phyloP scores from a whole-genome alignment of 768 basidiomycete genomes.

The Strobilomyces dryophilus region DNA sequence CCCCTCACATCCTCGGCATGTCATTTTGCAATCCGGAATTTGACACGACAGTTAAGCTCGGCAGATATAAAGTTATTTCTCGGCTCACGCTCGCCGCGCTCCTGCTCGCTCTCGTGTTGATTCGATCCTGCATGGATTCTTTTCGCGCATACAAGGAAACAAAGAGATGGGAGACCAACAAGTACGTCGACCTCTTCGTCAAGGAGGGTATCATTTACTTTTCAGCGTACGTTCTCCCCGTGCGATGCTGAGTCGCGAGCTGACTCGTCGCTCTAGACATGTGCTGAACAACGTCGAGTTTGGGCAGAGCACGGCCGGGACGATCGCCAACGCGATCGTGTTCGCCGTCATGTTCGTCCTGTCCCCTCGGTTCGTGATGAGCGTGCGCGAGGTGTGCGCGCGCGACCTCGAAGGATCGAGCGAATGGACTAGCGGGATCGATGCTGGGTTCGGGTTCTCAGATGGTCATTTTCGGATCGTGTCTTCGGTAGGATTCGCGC shows the following conservation, averaged over 20 bases:
- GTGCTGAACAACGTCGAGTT: constrained; percentile 8
- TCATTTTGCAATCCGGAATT: constrained; percentile 11
- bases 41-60: background rate
- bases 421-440: background rate
- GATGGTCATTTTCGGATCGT: background rate
- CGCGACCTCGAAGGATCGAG: background rate
- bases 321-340: too few species aligned
- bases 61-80: constrained; percentile 10
- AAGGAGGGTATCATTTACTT: constrained; percentile 19
- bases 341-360: constrained; percentile 5
- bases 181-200: constrained; percentile 11
- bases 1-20: constrained; percentile 7
- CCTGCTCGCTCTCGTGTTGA: constrained; percentile 6
- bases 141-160: constrained; percentile 9
- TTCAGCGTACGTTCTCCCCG: constrained; percentile 8
- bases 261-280: constrained; percentile 6
- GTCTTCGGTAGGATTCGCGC: background rate
- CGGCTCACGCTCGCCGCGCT: constrained; percentile 10
- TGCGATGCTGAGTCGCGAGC: background rate
- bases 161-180: constrained; percentile 8
- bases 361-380: background rate
- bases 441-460: background rate
- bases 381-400: constrained; percentile 9
- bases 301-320: background rate
- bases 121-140: constrained; percentile 4